Conservation (phyloP, 331 rosid genomes). For the Spiraea crenata region DNA sequence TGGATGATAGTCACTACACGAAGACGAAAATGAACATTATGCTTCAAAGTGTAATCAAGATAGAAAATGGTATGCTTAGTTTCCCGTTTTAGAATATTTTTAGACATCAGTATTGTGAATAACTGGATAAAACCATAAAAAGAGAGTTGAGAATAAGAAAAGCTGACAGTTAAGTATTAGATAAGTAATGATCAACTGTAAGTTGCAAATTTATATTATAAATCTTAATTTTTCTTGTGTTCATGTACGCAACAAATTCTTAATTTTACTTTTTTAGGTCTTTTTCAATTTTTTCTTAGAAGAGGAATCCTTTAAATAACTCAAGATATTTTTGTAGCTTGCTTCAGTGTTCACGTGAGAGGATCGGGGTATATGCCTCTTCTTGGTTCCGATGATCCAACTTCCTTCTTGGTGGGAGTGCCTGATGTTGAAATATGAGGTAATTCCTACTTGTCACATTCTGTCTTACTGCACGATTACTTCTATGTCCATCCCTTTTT, state of each 20-base stretch:
- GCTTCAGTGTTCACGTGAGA: too few relatives aligned
- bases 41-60: constrained; percentile 91
- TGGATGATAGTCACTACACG: constrained; percentile 86
- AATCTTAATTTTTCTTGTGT: background rate
- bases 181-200: background rate
- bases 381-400: too few relatives aligned
- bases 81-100: background rate
- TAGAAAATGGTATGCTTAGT: constrained; percentile 76
- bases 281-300: too few relatives aligned
- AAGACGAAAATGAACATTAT: constrained; percentile 80
- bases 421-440: too few relatives aligned
- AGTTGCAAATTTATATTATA: background rate
- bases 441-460: too few relatives aligned
- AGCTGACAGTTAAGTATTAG: background rate
- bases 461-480: too few relatives aligned
- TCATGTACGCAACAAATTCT: background rate
- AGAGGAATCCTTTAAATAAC: background rate
- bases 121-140: background rate
- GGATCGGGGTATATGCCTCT: too few relatives aligned
- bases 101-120: background rate
- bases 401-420: too few relatives aligned
- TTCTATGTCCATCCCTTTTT: too few relatives aligned
- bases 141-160: background rate
- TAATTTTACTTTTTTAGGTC: background rate
- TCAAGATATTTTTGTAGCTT: constrained; percentile 35